Evolutionary conservation across 1,139 yeast genomes (phyloP).

Genomic region (Saccharomyces hybrid): DNA sequence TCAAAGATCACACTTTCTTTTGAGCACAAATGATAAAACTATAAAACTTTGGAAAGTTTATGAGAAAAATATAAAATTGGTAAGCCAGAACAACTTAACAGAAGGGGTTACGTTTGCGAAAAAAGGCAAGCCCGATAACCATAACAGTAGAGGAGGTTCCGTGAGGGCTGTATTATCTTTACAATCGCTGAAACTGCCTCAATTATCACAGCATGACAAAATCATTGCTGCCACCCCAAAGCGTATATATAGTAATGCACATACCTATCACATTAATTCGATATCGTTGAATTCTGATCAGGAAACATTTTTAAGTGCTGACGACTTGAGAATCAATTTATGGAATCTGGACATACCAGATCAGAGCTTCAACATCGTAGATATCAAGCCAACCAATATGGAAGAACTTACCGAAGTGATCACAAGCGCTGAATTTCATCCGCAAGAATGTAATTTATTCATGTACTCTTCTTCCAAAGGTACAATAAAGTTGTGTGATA

Average conservation of each 20-base stretch:
- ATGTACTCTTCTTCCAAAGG: conserved; percentile 98
- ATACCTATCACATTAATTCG: conserved; percentile 95
- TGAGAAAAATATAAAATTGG: conserved; percentile 88
- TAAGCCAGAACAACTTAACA: conserved; percentile 74
- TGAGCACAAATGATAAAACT: conserved; percentile 94
- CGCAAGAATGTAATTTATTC: conserved; percentile 82
- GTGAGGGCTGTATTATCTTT: conserved; percentile 25
- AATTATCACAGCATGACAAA: conserved; percentile 84
- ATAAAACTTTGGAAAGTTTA: conserved; percentile 94
- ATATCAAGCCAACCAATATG: conserved; percentile 96
- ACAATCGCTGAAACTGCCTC: conserved; percentile 63
- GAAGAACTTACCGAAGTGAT: conserved; percentile 98
- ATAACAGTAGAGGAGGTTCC: conserved; percentile 16
- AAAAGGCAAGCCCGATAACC: conserved; percentile 7
- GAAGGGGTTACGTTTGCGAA: conserved; percentile 14
- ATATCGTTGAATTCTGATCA: conserved; percentile 92
- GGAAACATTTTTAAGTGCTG: conserved; percentile 89
- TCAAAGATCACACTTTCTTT: conserved; percentile 78
- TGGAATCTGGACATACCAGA: conserved; percentile 96
- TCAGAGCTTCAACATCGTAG: conserved; percentile 93
- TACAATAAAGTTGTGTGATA: conserved; percentile 89
- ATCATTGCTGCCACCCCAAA: conserved; percentile 94
- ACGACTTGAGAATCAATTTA: conserved; percentile 88
- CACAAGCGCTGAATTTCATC: conserved; percentile 97
- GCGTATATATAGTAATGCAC: conserved; percentile 88